Base-by-base conservation (phyloP, 73 alveolate genomes). In the Stentor roeselii region DNA sequence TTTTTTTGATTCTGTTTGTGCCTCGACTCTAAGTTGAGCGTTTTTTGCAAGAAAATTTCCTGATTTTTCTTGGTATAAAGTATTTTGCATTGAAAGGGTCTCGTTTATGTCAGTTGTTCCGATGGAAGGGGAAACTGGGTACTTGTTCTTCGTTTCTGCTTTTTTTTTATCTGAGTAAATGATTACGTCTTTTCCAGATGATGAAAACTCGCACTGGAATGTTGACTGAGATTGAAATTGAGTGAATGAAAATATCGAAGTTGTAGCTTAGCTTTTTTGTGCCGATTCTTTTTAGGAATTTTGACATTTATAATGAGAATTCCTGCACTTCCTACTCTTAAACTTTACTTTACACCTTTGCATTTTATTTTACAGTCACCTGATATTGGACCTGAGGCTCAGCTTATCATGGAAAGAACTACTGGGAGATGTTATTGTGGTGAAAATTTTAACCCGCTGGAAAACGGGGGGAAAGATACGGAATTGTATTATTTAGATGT, bases 291-390 rank as follows among this genome's bases (percentile, higher is more conserved):
- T 32, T 32, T 30, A 67, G 42, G 34, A 67, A 32, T 32, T 67
- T 67, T 21, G 80, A 67, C 80, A 67, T 67, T 67, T 58, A n/a
- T n/a, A 6, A 67, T 67, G 80, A 34, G 80, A 27, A 27, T 27
- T 32, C 80, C 80, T 14, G 80, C 41, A 1, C 27, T 30, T 0
- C 80, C 80, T 32, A 67, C 80, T 27, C 21, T 67, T 36, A 21
- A 32, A 40, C 80, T 67, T 34, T 67, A 67, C 37, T 27, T 67
- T 11, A 67, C 80, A 27, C 37, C 50, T 27, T 14, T 27, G 80
- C 80, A 67, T 67, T 67, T 67, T 40, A 67, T 67, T 34, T 40
- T 67, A n/a, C 80, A 67, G 34, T 30, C 41, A 1, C 80, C 80
- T 27, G 80, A 67, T 32, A n/a, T 32, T 1, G 80, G 80, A 30